phyloP scores from a whole-genome alignment of 73 alveolate species.

The Stentor roeselii region DNA sequence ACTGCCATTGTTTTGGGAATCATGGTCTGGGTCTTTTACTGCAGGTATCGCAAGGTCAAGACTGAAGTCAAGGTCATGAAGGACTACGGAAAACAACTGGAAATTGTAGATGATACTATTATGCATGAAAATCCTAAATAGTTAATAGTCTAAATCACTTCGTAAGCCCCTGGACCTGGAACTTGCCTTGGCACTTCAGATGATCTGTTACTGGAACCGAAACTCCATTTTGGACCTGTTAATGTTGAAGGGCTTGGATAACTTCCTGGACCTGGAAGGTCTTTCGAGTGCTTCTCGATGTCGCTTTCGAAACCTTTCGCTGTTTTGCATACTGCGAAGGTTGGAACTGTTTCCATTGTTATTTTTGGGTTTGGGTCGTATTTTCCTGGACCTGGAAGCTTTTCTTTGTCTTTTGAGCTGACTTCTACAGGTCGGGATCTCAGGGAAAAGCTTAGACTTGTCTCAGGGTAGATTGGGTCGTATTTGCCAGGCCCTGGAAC shows the following conservation, averaged over 20 bases:
- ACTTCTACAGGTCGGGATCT: neutral
- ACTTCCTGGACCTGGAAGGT: slow-evolving; percentile 23
- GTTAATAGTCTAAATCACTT: no score
- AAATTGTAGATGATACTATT: no score
- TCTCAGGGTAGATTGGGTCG: neutral
- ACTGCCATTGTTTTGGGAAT: no score
- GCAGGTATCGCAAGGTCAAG: no score
- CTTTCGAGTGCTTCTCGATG: neutral
- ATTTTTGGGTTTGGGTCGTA: neutral
- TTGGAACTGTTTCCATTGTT: neutral
- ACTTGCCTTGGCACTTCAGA: no score
- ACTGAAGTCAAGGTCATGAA: no score
- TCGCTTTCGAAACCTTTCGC: neutral
- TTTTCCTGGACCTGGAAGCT: neutral
- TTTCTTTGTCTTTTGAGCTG: neutral
- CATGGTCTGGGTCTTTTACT: no score
- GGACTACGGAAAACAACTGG: no score
- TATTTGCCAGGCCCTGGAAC: slow-evolving; percentile 21
- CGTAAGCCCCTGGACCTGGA: slow-evolving; percentile 25
- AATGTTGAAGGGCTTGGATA: neutral
- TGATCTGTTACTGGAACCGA: neutral
- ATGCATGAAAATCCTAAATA: no score
- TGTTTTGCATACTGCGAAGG: neutral
- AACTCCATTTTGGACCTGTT: slow-evolving; percentile 21
- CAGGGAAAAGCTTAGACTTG: neutral